Conservation (phyloP, 371 early-diverging fungal genomes). For the Catenaria anguillulae region DNA sequence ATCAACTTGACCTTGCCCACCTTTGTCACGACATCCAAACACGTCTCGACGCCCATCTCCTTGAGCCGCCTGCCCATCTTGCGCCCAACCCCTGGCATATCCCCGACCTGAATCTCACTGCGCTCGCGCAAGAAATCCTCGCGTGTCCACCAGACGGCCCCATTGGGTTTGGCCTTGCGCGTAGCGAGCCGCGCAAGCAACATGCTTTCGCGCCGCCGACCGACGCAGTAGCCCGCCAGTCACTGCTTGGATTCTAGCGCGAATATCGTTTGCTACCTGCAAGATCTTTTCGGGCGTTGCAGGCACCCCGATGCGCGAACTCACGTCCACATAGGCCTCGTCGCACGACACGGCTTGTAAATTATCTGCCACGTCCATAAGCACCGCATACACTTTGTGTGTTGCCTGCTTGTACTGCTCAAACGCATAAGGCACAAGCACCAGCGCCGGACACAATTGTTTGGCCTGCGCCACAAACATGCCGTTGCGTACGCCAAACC, state of each 20-base stretch:
- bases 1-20: conserved; percentile 29
- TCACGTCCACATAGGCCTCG: conserved; percentile 60
- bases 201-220: conserved; percentile 61
- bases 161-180: conserved; percentile 65
- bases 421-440: conserved; percentile 52
- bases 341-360: conserved; percentile 67
- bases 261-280: conserved; percentile 29
- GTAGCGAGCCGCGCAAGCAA: conserved; percentile 68
- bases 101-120: conserved; percentile 13
- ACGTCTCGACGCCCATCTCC: conserved; percentile 25
- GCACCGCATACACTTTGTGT: conserved; percentile 47
- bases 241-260: conserved; percentile 29
- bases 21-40: conserved; percentile 36
- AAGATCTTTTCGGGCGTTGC: conserved; percentile 23
- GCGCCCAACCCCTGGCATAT: conserved; percentile 35
- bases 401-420: conserved; percentile 55
- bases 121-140: conserved; percentile 16
- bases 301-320: conserved; percentile 22
- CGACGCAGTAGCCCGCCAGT: conserved; percentile 46
- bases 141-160: conserved; percentile 29
- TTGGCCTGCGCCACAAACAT: conserved; percentile 28
- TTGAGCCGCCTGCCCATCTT: conserved; percentile 26
- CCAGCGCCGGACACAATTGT: conserved; percentile 25
- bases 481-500: conserved; percentile 30
- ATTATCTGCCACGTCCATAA: conserved; percentile 45